Conservation (phyloP, 495 filamentous ascomycete genomes). For the Daldinia bambusicola region DNA sequence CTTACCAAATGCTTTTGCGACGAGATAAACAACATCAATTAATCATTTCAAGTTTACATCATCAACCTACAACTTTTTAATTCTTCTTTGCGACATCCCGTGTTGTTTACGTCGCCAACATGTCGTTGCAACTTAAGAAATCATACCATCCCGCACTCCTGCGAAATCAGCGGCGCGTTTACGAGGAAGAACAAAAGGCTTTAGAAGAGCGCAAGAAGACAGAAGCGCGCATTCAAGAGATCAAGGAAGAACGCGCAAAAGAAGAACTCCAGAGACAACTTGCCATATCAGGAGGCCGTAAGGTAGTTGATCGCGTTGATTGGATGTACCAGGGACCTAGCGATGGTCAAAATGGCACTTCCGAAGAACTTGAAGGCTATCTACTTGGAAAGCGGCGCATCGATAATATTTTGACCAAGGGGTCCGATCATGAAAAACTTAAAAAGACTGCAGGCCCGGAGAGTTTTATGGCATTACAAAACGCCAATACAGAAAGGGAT, state of each 20-base stretch:
- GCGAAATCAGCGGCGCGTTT: conserved; percentile 84
- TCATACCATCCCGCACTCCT: conserved; percentile 91
- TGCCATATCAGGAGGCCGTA: conserved; percentile 85
- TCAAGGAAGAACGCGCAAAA: conserved; percentile 91
- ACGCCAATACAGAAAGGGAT: conserved; percentile 75
- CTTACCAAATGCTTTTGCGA: neutral
- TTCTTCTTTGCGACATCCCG: conserved; percentile 25
- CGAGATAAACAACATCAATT: neutral
- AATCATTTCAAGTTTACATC: conserved; percentile 18
- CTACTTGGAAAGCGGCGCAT: conserved; percentile 91
- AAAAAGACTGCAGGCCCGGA: conserved; percentile 80
- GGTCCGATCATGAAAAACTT: conserved; percentile 79
- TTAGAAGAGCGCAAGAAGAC: conserved; percentile 93
- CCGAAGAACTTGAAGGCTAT: conserved; percentile 94
- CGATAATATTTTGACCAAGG: conserved; percentile 85
- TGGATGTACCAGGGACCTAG: conserved; percentile 97
- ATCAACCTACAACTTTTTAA: neutral
- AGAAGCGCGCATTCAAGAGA: conserved; percentile 78
- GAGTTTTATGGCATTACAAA: conserved; percentile 67
- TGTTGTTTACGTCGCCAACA: conserved; percentile 59
- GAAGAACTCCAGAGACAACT: conserved; percentile 91
- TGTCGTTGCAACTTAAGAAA: conserved; percentile 97
- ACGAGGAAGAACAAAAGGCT: conserved; percentile 89
- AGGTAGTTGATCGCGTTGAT: conserved; percentile 81
- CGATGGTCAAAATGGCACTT: conserved; percentile 79